Percentiles rank a stretch among this genome's conserved stretches.
Evolutionary conservation across 2,329 filamentous ascomycete species (phyloP).

Genomic region (Thelonectria olida): DNA sequence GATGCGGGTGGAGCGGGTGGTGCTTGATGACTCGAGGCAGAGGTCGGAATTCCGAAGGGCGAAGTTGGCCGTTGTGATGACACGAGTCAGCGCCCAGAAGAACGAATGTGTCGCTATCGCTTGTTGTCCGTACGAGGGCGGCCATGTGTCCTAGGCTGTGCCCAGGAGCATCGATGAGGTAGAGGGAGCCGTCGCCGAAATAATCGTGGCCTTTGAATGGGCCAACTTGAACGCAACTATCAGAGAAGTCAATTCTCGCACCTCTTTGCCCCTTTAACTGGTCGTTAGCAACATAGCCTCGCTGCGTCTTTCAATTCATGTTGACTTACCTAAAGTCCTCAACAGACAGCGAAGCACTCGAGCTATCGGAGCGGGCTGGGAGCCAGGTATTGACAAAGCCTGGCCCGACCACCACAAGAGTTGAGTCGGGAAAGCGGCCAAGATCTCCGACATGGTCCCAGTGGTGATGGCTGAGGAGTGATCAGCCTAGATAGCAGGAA

Average conservation of each 20-base stretch:
- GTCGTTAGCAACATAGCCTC: not conserved
- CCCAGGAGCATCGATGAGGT: constrained; percentile 23
- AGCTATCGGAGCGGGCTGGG: too few relatives aligned
- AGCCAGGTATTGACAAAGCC: constrained; percentile 48
- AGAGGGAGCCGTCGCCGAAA: constrained; percentile 27
- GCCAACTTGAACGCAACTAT: not conserved
- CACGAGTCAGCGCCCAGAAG: constrained; percentile 4
- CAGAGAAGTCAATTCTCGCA: constrained; percentile 11
- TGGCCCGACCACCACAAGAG: constrained; percentile 61
- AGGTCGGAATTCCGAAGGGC: not conserved
- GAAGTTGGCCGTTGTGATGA: not conserved
- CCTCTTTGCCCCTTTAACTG: not conserved
- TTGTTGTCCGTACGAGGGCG: constrained; percentile 22
- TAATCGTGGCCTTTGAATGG: constrained; percentile 24
- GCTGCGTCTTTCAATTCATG: too few relatives aligned
- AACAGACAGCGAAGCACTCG: too few relatives aligned
- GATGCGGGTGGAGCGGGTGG: too few relatives aligned
- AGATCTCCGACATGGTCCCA: constrained; percentile 64
- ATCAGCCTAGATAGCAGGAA: not conserved
- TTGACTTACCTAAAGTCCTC: too few relatives aligned
- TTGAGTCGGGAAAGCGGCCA: constrained; percentile 54
- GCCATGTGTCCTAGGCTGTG: constrained; percentile 21
- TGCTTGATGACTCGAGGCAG: not conserved
- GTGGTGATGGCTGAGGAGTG: constrained; percentile 51
- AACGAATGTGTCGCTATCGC: not conserved